Evolutionary conservation across 1,284 basidiomycete species (phyloP).

Genomic region (Moesziomyces parantarcticus): DNA sequence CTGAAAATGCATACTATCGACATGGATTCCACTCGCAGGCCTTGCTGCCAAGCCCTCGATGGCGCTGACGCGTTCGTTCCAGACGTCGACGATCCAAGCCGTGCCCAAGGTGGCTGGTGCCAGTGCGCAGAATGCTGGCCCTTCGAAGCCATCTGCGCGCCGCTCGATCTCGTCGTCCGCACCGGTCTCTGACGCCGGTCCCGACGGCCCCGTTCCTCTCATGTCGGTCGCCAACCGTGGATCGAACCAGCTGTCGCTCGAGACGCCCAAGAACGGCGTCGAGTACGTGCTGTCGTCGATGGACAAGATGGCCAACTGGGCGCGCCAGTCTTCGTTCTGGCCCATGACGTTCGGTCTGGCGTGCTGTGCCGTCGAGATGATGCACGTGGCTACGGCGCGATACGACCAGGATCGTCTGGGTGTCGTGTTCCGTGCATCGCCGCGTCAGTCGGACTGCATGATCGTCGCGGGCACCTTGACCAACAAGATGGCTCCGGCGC

Average conservation of each 20-base stretch:
- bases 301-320: constrained; percentile 98
- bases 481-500: constrained; percentile 96
- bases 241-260: constrained; percentile 73
- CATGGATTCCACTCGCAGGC: constrained; percentile 22
- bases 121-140: constrained; percentile 12
- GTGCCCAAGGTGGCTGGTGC: constrained; percentile 34
- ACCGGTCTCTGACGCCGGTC: constrained; percentile 25
- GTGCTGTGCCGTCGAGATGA: constrained; percentile 93
- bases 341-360: constrained; percentile 99
- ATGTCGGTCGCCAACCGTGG: constrained; percentile 62
- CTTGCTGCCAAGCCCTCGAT: constrained; percentile 40
- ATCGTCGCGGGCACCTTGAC: constrained; percentile 99
- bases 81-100: constrained; percentile 43
- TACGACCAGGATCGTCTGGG: constrained; percentile 99
- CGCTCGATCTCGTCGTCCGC: constrained; percentile 44
- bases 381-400: constrained; percentile 95
- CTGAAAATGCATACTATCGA: background rate
- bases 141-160: constrained; percentile 16
- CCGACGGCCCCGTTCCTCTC: constrained; percentile 64
- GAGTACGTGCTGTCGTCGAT: constrained; percentile 96
- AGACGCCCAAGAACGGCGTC: constrained; percentile 87
- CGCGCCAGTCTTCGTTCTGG: constrained; percentile 97
- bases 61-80: constrained; percentile 42
- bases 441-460: constrained; percentile 98
- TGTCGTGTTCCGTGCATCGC: constrained; percentile 97